These are phyloP conservation scores for Agaricus blazei DNA, from an alignment of 768 basidiomycete genomes.

Conservation along the genomic window DNA sequence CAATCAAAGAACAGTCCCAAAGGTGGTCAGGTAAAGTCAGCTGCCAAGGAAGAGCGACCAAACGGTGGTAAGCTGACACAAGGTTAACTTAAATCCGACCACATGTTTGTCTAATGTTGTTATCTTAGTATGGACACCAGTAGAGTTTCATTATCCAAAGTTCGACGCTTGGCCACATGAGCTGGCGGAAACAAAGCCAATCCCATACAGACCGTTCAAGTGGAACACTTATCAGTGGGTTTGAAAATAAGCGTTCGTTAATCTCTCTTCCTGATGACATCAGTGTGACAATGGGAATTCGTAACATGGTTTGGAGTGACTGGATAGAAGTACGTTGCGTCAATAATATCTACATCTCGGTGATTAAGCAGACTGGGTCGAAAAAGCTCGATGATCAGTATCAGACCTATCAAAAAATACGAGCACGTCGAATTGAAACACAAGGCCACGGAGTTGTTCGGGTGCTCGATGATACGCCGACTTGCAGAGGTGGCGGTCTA, in stretches of 20 bases:
- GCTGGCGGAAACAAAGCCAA: conserved; percentile 43
- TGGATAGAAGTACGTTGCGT: conserved; percentile 62
- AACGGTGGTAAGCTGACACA: background rate
- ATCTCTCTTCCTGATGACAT: background rate
- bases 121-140: conserved; percentile 46
- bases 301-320: conserved; percentile 60
- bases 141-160: conserved; percentile 45
- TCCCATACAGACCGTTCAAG: conserved; percentile 63
- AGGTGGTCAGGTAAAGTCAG: background rate
- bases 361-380: background rate
- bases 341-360: background rate
- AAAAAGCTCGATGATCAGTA: conserved; percentile 57
- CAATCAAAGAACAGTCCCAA: background rate
- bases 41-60: background rate
- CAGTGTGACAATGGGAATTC: conserved; percentile 68
- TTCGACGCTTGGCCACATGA: conserved; percentile 36
- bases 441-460: conserved; percentile 43
- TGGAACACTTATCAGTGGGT: conserved; percentile 61
- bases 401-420: conserved; percentile 49
- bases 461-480: conserved; percentile 40
- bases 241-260: background rate
- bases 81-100: background rate
- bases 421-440: conserved; percentile 47
- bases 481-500: conserved; percentile 30
- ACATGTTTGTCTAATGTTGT: conserved; percentile 10